Evolutionary conservation across 2,329 filamentous ascomycete species (phyloP).

Genomic region (Trichoderma koningii): DNA sequence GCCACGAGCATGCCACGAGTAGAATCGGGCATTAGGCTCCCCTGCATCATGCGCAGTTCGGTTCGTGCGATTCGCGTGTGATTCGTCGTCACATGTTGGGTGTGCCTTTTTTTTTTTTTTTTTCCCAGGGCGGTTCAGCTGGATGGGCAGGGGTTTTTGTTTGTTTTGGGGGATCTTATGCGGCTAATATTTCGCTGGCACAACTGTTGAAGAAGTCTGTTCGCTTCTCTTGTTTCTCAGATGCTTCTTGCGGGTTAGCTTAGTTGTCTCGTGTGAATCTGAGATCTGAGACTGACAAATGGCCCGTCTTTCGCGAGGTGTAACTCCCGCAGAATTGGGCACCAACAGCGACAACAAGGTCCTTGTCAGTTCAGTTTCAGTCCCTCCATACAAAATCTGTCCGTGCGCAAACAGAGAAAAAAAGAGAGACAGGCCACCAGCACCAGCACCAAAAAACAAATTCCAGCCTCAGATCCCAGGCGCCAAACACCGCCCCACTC

Average conservation of each 20-base stretch:
- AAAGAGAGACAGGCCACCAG: neutral
- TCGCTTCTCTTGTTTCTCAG: neutral
- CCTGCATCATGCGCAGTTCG: constrained; percentile 19
- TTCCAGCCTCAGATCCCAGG: constrained; percentile 18
- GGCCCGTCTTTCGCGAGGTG: too few species aligned
- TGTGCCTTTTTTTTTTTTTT: too few species aligned
- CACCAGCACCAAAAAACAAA: neutral
- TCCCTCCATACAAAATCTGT: too few species aligned
- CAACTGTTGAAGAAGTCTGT: neutral
- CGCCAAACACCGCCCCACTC: constrained; percentile 18
- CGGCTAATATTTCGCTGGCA: neutral
- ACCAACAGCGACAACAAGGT: too few species aligned
- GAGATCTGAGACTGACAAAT: too few species aligned
- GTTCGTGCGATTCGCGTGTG: constrained; percentile 17
- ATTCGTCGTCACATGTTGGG: constrained; percentile 23
- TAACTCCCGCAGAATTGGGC: too few species aligned
- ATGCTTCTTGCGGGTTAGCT: neutral
- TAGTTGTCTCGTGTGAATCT: too few species aligned
- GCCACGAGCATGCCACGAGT: neutral
- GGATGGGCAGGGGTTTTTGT: neutral
- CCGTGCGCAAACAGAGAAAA: neutral
- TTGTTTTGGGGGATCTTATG: constrained; percentile 1
- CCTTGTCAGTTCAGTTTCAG: too few species aligned
- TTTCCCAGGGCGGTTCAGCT: constrained; percentile 10
- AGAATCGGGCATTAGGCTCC: constrained; percentile 18